phyloP scores from a whole-genome alignment of 2,329 filamentous ascomycete species.

The Dactylellina sp. region DNA sequence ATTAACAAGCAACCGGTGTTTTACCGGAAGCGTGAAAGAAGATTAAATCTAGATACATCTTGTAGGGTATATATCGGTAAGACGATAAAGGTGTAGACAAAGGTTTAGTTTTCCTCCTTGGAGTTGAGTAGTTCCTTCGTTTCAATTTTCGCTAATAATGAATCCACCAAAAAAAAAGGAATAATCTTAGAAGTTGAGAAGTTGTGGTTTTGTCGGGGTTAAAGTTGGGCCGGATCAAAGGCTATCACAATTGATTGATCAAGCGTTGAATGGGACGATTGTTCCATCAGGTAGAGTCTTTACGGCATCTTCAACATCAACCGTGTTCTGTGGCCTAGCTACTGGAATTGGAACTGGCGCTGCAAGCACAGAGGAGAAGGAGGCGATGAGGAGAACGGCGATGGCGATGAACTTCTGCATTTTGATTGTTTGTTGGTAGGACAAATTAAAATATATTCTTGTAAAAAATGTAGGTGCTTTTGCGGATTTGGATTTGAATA shows the following conservation, averaged over 20 bases:
- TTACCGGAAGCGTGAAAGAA: slow-evolving; percentile 2
- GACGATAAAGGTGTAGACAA: slow-evolving; percentile 8
- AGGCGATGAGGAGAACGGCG: slow-evolving; percentile 48
- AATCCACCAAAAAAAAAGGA: slow-evolving; percentile 8
- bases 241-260: not conserved
- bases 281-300: slow-evolving; percentile 46
- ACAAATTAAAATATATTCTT: slow-evolving; percentile 18
- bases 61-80: slow-evolving; percentile 6
- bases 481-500: not conserved
- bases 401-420: slow-evolving; percentile 56
- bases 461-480: slow-evolving; percentile 1
- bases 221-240: slow-evolving; percentile 1
- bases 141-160: slow-evolving; percentile 24
- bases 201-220: not conserved
- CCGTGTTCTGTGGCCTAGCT: slow-evolving; percentile 20
- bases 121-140: slow-evolving; percentile 11
- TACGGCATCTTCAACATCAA: slow-evolving; percentile 42
- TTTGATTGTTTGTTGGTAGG: slow-evolving; percentile 37
- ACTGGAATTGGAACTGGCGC: slow-evolving; percentile 29
- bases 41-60: slow-evolving; percentile 46
- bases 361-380: slow-evolving; percentile 47
- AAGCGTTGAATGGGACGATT: slow-evolving; percentile 43
- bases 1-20: slow-evolving; percentile 19
- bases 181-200: not conserved
- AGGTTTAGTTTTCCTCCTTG: slow-evolving; percentile 11